Base-by-base conservation (phyloP, 768 basidiomycete genomes). In the Kwoniella shandongensis region DNA sequence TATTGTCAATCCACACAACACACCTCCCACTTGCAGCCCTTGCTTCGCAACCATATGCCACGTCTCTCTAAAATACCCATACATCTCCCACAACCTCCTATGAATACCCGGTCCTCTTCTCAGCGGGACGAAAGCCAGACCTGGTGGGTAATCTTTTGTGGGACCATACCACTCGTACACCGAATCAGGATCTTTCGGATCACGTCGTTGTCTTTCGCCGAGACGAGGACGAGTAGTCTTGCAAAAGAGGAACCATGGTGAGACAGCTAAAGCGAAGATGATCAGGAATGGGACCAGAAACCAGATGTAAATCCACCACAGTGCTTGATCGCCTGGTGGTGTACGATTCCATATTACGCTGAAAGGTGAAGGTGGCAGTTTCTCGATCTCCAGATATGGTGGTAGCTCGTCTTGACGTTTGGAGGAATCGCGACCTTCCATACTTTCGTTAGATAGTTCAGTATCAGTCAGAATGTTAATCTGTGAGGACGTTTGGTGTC, bases 1-100 rank as follows among this genome's bases (percentile, higher is more conserved):
- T 12, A 72, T 51, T 27, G 64, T 54, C 2, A 52, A 4, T 15
- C 57, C 67, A 27, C 51, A 61, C 1, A 69, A 15, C 4, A 62
- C 62, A 4, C 70, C 66, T 7, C 44, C 52, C 15, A 65, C 51
- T 46, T 72, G 70, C 25, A 69, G 26, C 6, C 67, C 67, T 49
- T 72, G 70, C 18, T 61, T 47, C 13, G 47, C 11, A 7, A 61
- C 13, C 47, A 52, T 63, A 2, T 40, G 44, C 49, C 44, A 62
- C 0, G 44, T 10, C 18, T 65, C 63, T 30, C 51, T 49, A 4
- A 59, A 51, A n/a, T 60, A 22, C 20, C 56, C 51, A 42, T 54
- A 69, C 61, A 62, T 54, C 35, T 66, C 58, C 62, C 62, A 68
- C 26, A 50, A 44, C 20, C 68, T 59, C 49, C 45, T 30, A 51